Base-by-base conservation (phyloP, 805 yeast genomes). In the Wilhelminamyces savonicus region DNA sequence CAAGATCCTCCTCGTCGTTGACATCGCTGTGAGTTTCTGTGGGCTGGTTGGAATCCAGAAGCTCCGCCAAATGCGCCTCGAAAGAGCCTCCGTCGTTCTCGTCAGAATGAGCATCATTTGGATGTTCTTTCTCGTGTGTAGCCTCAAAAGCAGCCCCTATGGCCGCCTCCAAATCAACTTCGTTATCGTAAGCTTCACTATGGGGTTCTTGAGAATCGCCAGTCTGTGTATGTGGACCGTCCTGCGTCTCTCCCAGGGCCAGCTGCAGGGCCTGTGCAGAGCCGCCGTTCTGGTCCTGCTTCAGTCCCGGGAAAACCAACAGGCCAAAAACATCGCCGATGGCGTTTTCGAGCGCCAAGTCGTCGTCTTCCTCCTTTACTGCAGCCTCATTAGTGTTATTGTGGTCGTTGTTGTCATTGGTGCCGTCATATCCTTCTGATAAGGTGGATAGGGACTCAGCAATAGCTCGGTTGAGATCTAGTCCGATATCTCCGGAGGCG, bases 291-390 rank as follows among this genome's bases (percentile, higher is more conserved):
- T n/a, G 9, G 11, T 12, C 19, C 19, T 17, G 19, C 8, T 8
- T 6, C n/a, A n/a, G n/a, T n/a, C n/a, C n/a, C n/a, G n/a, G n/a
- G n/a, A n/a, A 47, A 32, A 41, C 54, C 38, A 52, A 59, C 39
- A 44, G 62, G 39, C 48, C 49, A 36, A 63, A 58, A 1, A 59
- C 68, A 36, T 57, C 56, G 12, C 63, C 67, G 24, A 62, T 59
- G 21, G 65, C 64, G 25, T 48, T 50, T 30, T 58, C 58, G 19
- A 17, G 19, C 19, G 6, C 19, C 19, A 7, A 6, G 19, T 17
- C 19, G 19, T 17, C 19, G n/a, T n/a, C n/a, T n/a, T n/a, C n/a
- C n/a, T n/a, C n/a, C n/a, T n/a, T n/a, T n/a, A n/a, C n/a, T n/a
- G n/a, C n/a, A n/a, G n/a, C n/a, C n/a, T n/a, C n/a, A n/a, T n/a